These are phyloP conservation scores for Debaryomyces nepalensis DNA, from an alignment of 1,139 yeast genomes.

Conservation along the genomic window DNA sequence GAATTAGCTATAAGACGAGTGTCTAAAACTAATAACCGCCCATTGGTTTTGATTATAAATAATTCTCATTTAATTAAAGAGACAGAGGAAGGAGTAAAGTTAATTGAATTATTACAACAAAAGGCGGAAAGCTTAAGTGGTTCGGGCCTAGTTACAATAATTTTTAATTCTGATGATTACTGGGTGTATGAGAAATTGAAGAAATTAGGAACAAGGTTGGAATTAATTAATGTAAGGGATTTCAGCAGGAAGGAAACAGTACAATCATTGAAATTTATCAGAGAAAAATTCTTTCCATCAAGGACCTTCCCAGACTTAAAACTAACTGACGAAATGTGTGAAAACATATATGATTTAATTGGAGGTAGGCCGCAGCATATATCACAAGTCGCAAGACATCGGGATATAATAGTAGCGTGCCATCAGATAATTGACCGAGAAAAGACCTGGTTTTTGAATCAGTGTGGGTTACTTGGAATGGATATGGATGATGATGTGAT, in stretches of 20 bases:
- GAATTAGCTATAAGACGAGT: slow-evolving; percentile 66
- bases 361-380: slow-evolving; percentile 89
- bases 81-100: slow-evolving; percentile 69
- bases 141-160: slow-evolving; percentile 72
- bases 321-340: slow-evolving; percentile 45
- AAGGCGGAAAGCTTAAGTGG: slow-evolving; percentile 82
- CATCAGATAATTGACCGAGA: slow-evolving; percentile 76
- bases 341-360: slow-evolving; percentile 66
- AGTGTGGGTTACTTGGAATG: slow-evolving; percentile 76
- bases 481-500: slow-evolving; percentile 90
- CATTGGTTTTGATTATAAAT: slow-evolving; percentile 72
- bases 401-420: slow-evolving; percentile 65
- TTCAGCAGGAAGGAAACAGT: slow-evolving; percentile 61
- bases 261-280: slow-evolving; percentile 57
- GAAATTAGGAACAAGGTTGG: slow-evolving; percentile 73
- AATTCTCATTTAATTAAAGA: slow-evolving; percentile 76
- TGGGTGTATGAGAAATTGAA: slow-evolving; percentile 85
- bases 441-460: slow-evolving; percentile 84
- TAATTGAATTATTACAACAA: slow-evolving; percentile 80
- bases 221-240: slow-evolving; percentile 73
- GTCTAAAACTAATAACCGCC: slow-evolving; percentile 42
- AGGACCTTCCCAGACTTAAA: slow-evolving; percentile 39
- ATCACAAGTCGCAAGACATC: slow-evolving; percentile 71
- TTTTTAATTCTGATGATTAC: slow-evolving; percentile 83
- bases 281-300: slow-evolving; percentile 49